phyloP scores from a whole-genome alignment of 371 early-diverging fungal species.

The Haplosporangium sp. region DNA sequence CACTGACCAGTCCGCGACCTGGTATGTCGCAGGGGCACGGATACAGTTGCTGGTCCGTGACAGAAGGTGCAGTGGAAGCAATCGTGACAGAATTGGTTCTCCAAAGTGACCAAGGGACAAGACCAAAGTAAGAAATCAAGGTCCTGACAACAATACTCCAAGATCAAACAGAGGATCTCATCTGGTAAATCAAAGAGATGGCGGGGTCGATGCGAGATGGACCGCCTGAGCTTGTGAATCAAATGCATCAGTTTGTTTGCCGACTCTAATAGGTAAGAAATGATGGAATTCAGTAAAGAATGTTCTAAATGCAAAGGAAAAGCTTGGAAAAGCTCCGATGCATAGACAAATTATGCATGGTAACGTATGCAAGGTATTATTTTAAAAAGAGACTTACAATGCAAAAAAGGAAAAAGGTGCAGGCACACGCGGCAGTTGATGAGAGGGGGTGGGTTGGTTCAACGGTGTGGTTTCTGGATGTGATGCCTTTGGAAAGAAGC shows the following conservation, averaged over 20 bases:
- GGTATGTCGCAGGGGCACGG: not conserved
- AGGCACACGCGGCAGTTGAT: too few species aligned
- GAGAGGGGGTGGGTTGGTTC: too few species aligned
- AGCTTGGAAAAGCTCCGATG: too few species aligned
- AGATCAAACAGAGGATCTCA: slow-evolving; percentile 42
- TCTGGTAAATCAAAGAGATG: slow-evolving; percentile 45
- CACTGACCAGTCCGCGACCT: not conserved
- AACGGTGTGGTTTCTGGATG: too few species aligned
- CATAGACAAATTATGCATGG: too few species aligned
- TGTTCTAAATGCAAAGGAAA: too few species aligned
- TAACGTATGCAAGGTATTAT: too few species aligned
- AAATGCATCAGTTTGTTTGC: slow-evolving; percentile 13
- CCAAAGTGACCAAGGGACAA: slow-evolving; percentile 35
- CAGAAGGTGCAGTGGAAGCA: slow-evolving; percentile 47
- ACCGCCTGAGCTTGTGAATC: slow-evolving; percentile 32
- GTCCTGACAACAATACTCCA: slow-evolving; percentile 49
- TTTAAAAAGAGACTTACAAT: too few species aligned
- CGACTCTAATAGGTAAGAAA: too few species aligned
- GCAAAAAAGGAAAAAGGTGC: too few species aligned
- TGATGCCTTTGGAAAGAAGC: too few species aligned
- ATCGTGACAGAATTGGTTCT: slow-evolving; percentile 45
- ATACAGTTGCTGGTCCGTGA: slow-evolving; percentile 18
- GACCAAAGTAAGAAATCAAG: slow-evolving; percentile 50
- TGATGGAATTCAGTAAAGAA: too few species aligned
- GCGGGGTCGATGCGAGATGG: slow-evolving; percentile 34